phyloP scores from a whole-genome alignment of 2,329 filamentous ascomycete species.

The Fusarium euwallaceae region DNA sequence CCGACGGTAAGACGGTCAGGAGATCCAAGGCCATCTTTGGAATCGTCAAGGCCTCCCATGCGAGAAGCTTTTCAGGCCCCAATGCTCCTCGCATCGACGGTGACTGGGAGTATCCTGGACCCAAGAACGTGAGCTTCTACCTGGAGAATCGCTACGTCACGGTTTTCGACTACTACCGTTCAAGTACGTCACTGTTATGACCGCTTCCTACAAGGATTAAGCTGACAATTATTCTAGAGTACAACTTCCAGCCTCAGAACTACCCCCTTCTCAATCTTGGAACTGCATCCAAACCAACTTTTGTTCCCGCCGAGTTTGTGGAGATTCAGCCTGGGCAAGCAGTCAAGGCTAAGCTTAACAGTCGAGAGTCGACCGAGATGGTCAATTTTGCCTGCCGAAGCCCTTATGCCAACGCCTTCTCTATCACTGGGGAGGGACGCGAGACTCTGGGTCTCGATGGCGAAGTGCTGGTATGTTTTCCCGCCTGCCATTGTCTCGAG shows the following conservation, averaged over 20 bases:
- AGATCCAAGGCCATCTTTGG: slow-evolving; percentile 48
- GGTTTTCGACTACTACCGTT: slow-evolving; percentile 60
- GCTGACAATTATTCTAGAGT: slow-evolving; percentile 49
- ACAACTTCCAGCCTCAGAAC: slow-evolving; percentile 51
- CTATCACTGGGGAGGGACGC: slow-evolving; percentile 71
- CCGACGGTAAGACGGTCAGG: slow-evolving; percentile 49
- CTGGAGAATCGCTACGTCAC: slow-evolving; percentile 49
- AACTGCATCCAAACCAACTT: slow-evolving; percentile 66
- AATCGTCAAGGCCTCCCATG: slow-evolving; percentile 45
- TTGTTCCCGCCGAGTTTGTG: slow-evolving; percentile 77
- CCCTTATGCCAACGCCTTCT: slow-evolving; percentile 75
- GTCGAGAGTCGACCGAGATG: slow-evolving; percentile 76
- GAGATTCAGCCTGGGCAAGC: slow-evolving; percentile 74
- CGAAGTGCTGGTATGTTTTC: slow-evolving; percentile 52
- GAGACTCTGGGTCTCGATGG: slow-evolving; percentile 69
- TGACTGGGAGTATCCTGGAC: slow-evolving; percentile 49
- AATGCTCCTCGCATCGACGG: slow-evolving; percentile 42
- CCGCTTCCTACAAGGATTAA: neutral
- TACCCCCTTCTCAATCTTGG: slow-evolving; percentile 78
- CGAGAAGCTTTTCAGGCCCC: slow-evolving; percentile 25
- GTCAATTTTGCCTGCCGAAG: slow-evolving; percentile 77
- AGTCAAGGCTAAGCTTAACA: slow-evolving; percentile 69
- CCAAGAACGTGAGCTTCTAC: slow-evolving; percentile 51
- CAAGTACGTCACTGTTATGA: slow-evolving; percentile 49
- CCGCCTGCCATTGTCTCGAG: too few relatives aligned